phyloP scores from a whole-genome alignment of 2,329 filamentous ascomycete species.

The Aureobasidium lini region DNA sequence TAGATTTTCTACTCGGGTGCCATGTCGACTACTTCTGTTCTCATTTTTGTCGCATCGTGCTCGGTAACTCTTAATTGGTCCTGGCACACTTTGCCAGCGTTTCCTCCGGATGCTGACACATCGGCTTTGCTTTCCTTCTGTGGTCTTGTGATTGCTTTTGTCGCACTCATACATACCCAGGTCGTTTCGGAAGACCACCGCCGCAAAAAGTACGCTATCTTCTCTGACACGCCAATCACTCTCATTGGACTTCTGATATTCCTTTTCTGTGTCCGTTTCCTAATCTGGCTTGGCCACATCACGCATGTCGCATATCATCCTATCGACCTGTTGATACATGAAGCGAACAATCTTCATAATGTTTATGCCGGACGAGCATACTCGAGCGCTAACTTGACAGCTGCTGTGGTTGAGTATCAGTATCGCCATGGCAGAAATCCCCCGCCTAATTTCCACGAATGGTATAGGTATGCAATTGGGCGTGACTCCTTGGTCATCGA shows the following conservation, averaged over 20 bases:
- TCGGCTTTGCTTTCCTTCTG: slow-evolving; percentile 17
- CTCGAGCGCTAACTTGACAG: slow-evolving; percentile 39
- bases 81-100: slow-evolving; percentile 27
- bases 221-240: neutral
- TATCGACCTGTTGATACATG: slow-evolving; percentile 47
- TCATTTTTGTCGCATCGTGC: slow-evolving; percentile 31
- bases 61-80: slow-evolving; percentile 26
- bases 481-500: slow-evolving; percentile 49
- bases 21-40: slow-evolving; percentile 32
- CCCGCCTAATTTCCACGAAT: slow-evolving; percentile 53
- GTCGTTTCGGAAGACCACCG: neutral
- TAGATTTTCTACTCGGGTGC: slow-evolving; percentile 36
- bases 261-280: slow-evolving; percentile 36
- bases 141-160: neutral
- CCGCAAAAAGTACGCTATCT: neutral
- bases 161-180: slow-evolving; percentile 5
- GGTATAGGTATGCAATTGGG: slow-evolving; percentile 50
- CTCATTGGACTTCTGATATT: slow-evolving; percentile 29
- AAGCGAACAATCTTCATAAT: slow-evolving; percentile 42
- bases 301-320: slow-evolving; percentile 42
- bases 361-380: slow-evolving; percentile 42
- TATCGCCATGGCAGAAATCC: slow-evolving; percentile 47
- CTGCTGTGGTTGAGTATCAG: slow-evolving; percentile 46
- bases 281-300: slow-evolving; percentile 35
- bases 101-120: slow-evolving; percentile 21